These are phyloP conservation scores for Aspergillus homomorphus DNA, from an alignment of 495 filamentous ascomycete species.

Conservation along the genomic window DNA sequence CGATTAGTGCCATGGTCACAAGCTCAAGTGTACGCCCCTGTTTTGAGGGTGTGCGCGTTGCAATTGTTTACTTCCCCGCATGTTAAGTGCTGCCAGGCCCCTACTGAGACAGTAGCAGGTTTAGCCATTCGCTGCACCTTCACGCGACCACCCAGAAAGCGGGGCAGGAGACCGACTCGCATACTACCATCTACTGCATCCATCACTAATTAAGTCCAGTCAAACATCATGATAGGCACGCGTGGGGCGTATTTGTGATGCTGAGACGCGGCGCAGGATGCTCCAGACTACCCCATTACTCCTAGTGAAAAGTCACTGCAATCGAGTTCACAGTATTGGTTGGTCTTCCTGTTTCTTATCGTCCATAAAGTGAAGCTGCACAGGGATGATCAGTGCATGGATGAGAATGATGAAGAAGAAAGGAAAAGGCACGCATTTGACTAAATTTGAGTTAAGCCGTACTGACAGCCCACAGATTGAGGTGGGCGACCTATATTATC, in stretches of 20 bases:
- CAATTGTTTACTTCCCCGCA: background rate
- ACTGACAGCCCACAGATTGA: background rate
- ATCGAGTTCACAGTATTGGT: background rate
- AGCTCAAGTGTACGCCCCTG: constrained; percentile 1
- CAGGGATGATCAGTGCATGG: background rate
- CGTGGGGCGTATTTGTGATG: background rate
- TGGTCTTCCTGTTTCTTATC: background rate
- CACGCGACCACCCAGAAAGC: background rate
- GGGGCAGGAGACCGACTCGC: background rate
- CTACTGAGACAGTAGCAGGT: background rate
- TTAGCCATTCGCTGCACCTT: constrained; percentile 3
- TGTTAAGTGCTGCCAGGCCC: background rate
- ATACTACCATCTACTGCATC: background rate
- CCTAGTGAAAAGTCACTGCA: background rate
- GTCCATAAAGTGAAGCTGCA: background rate
- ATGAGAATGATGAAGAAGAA: background rate
- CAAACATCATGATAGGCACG: no score
- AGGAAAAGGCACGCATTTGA: background rate
- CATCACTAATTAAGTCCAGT: no score
- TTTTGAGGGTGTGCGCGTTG: background rate
- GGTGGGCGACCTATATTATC: constrained; percentile 6
- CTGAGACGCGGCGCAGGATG: background rate
- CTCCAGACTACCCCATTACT: background rate
- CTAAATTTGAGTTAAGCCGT: background rate
- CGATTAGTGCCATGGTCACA: constrained; percentile 4